Percentiles rank a stretch among this genome's conserved stretches.
Evolutionary conservation across 768 basidiomycete species (phyloP).

Genomic region (Tulasnella sp.): DNA sequence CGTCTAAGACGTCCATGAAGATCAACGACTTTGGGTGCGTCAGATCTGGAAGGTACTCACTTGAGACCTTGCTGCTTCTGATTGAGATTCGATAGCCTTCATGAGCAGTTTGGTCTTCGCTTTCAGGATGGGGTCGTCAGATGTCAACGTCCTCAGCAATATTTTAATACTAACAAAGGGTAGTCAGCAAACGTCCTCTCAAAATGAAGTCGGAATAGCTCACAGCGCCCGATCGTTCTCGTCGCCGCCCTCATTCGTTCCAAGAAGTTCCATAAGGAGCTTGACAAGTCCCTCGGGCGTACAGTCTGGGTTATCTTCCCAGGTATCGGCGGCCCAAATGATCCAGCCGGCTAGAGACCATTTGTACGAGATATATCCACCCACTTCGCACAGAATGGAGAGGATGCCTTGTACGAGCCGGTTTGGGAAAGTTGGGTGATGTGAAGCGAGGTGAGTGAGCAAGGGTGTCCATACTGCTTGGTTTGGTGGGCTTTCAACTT

Average conservation of each 20-base stretch:
- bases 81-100: neutral
- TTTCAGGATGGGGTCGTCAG: neutral
- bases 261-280: neutral
- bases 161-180: neutral
- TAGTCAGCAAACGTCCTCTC: neutral
- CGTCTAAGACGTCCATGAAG: too few species aligned
- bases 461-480: conserved; percentile 57
- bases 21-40: too few species aligned
- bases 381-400: conserved; percentile 14
- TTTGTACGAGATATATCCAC: conserved; percentile 33
- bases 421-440: conserved; percentile 44
- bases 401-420: conserved; percentile 39
- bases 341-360: conserved; percentile 59
- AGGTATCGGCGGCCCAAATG: conserved; percentile 43
- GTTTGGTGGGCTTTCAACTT: conserved; percentile 38
- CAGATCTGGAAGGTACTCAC: too few species aligned
- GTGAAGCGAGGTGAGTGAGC: conserved; percentile 40
- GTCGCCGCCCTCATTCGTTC: neutral
- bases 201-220: neutral
- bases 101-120: conserved; percentile 3
- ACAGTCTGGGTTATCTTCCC: conserved; percentile 22
- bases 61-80: neutral
- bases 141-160: neutral
- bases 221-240: neutral
- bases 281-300: conserved; percentile 23